Evolutionary conservation across 1,139 yeast species (phyloP).

Genomic region (Candida freyschussii): DNA sequence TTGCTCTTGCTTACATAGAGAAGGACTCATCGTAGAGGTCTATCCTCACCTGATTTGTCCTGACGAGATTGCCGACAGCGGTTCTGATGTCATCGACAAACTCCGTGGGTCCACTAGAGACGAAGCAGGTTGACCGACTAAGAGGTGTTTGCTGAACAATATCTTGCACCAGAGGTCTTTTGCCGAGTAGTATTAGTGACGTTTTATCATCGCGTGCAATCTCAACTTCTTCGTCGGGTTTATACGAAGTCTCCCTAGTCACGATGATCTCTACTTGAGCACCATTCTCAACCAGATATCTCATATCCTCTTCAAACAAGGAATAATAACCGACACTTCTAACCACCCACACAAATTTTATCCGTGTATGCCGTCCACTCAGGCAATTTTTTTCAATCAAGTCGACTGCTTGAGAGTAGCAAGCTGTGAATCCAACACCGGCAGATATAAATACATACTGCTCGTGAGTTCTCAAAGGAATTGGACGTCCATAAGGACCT

Average conservation of each 20-base stretch:
- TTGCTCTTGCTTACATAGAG: slow-evolving; percentile 19
- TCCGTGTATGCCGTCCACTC: slow-evolving; percentile 7
- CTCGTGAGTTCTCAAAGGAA: slow-evolving; percentile 52
- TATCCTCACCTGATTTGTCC: slow-evolving; percentile 29
- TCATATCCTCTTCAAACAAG: slow-evolving; percentile 24
- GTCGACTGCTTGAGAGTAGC: slow-evolving; percentile 22
- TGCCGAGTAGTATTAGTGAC: slow-evolving; percentile 6
- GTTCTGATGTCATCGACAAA: slow-evolving; percentile 37
- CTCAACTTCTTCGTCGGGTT: slow-evolving; percentile 1
- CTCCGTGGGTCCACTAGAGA: slow-evolving; percentile 40
- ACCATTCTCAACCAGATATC: slow-evolving; percentile 19
- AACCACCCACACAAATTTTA: slow-evolving; percentile 27
- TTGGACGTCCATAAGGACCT: slow-evolving; percentile 35
- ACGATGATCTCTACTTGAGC: slow-evolving; percentile 21
- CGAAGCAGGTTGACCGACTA: slow-evolving; percentile 27
- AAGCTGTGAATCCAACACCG: slow-evolving; percentile 65
- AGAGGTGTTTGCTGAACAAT: slow-evolving; percentile 10
- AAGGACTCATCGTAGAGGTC: slow-evolving; percentile 41
- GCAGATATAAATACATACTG: slow-evolving; percentile 54
- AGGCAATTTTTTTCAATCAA: slow-evolving; percentile 16
- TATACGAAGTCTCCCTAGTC: slow-evolving; percentile 20
- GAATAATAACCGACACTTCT: slow-evolving; percentile 16
- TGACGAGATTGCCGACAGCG: slow-evolving; percentile 28
- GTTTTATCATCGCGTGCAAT: background rate
- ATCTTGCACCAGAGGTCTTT: slow-evolving; percentile 19